Percentiles rank a stretch among this genome's conserved stretches.
phyloP scores from a whole-genome alignment of 345 rosid genomes.

The Leavenworthia alabamica region DNA sequence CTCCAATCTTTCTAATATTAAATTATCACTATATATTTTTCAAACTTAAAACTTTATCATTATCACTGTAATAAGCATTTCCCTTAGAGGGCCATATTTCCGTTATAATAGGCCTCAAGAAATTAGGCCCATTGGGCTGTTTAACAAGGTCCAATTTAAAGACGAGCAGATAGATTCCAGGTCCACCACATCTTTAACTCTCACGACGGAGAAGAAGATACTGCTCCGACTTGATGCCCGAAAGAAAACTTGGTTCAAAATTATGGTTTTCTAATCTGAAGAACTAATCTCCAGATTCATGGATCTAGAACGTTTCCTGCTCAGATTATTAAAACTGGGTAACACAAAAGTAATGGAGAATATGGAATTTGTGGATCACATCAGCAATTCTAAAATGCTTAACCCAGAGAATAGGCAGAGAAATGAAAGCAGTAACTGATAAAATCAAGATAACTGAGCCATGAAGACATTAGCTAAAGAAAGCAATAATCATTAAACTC shows the following conservation, averaged over 20 bases:
- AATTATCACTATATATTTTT: no score
- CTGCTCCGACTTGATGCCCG: background rate
- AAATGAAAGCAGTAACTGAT: background rate
- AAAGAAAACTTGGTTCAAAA: background rate
- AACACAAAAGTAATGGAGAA: background rate
- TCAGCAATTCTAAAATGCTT: background rate
- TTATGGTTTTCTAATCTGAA: background rate
- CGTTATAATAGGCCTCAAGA: background rate
- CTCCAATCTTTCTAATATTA: no score
- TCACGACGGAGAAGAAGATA: background rate
- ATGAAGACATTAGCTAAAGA: background rate
- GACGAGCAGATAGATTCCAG: no score
- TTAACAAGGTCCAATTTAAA: background rate
- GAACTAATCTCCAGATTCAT: background rate
- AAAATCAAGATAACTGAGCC: background rate
- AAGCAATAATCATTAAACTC: background rate
- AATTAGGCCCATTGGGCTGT: background rate
- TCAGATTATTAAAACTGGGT: background rate
- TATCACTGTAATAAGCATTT: no score
- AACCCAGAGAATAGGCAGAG: background rate
- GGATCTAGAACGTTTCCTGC: background rate
- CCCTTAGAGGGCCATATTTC: background rate
- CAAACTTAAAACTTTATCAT: no score
- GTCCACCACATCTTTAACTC: no score
- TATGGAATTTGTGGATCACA: background rate